Conservation (phyloP, 2,329 filamentous ascomycete genomes). For the Fusarium setosum region DNA sequence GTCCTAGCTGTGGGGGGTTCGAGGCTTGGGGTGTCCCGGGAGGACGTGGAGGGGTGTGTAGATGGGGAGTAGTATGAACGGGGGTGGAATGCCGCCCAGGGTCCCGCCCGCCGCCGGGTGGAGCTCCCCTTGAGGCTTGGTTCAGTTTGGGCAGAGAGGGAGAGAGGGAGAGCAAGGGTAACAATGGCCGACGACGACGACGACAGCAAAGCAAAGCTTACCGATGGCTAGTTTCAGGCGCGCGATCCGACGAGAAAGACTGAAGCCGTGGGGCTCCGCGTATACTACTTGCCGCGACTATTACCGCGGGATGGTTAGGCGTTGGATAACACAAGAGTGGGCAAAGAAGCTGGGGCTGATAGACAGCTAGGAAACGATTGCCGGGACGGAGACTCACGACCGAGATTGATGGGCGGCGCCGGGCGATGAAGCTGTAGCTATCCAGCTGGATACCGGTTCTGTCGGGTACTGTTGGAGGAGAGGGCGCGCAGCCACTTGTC, state of each 20-base stretch:
- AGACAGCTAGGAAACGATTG: not conserved
- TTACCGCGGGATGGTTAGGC: constrained; percentile 23
- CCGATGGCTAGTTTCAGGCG: constrained; percentile 22
- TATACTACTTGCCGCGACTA: constrained; percentile 19
- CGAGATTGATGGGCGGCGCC: constrained; percentile 29
- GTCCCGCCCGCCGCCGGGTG: constrained; percentile 32
- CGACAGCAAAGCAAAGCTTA: constrained; percentile 31
- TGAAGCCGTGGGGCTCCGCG: constrained; percentile 22
- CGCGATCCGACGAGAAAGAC: constrained; percentile 26
- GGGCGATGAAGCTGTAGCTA: constrained; percentile 1
- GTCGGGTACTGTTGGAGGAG: not conserved
- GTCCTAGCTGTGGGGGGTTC: constrained; percentile 27
- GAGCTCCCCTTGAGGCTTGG: constrained; percentile 27
- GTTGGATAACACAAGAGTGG: not conserved
- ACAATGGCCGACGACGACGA: constrained; percentile 14
- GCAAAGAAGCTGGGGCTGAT: not conserved
- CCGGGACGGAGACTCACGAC: constrained; percentile 10
- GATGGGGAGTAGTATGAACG: constrained; percentile 31
- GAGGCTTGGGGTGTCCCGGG: constrained; percentile 23
- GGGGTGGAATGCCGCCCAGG: constrained; percentile 38
- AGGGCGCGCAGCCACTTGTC: constrained; percentile 26
- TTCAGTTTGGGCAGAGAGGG: constrained; percentile 6
- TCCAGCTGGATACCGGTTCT: not conserved
- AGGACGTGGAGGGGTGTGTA: constrained; percentile 16
- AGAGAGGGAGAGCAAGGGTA: constrained; percentile 17